Evolutionary conservation across 2,329 filamentous ascomycete species (phyloP).

Genomic region (Metarhizium album): DNA sequence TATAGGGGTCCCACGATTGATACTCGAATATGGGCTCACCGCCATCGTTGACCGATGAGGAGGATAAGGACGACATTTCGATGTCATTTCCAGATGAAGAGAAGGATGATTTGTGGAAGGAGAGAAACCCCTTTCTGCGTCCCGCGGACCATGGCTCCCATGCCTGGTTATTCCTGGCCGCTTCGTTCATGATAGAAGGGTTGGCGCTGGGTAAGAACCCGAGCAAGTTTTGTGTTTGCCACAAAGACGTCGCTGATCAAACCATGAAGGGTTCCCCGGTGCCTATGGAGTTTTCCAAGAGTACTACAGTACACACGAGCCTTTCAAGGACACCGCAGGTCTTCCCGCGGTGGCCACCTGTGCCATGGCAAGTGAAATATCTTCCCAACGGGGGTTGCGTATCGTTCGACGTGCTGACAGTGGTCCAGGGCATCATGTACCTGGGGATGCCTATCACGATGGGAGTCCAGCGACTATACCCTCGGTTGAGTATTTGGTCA

Average conservation of each 20-base stretch:
- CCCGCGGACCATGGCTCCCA: constrained; percentile 22
- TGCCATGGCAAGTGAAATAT: constrained; percentile 30
- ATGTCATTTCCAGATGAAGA: background rate
- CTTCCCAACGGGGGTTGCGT: background rate
- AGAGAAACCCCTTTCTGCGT: background rate
- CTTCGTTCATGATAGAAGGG: constrained; percentile 13
- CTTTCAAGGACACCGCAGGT: constrained; percentile 37
- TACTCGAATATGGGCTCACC: background rate
- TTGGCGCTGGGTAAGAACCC: constrained; percentile 8
- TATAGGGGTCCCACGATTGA: background rate
- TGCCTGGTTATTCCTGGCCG: constrained; percentile 22
- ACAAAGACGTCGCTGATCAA: background rate
- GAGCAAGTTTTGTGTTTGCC: background rate
- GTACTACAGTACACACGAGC: constrained; percentile 46
- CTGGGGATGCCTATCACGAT: constrained; percentile 35
- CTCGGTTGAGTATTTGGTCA: constrained; percentile 24
- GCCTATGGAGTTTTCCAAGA: constrained; percentile 57
- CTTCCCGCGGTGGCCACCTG: constrained; percentile 51
- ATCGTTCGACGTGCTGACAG: background rate
- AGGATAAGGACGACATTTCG: constrained; percentile 2
- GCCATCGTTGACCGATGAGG: background rate
- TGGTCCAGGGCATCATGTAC: constrained; percentile 36
- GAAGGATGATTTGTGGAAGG: background rate
- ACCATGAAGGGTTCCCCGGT: constrained; percentile 45
- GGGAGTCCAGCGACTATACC: constrained; percentile 30